Evolutionary conservation across 306 rosid genomes (phyloP).

Genomic region (Fragaria ananassa): DNA sequence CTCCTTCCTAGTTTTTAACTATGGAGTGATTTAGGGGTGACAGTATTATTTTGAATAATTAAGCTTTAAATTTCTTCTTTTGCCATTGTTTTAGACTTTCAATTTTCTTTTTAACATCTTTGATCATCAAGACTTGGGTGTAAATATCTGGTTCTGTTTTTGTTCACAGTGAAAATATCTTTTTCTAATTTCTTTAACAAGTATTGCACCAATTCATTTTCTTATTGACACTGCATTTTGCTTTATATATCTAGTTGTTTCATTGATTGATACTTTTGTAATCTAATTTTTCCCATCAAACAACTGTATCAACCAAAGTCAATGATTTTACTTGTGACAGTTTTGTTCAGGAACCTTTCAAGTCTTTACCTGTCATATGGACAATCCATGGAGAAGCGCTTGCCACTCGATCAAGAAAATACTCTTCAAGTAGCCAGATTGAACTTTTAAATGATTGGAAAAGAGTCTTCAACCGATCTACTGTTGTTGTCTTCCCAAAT

Average conservation of each 20-base stretch:
- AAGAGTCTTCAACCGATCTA: constrained; percentile 80
- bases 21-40: not conserved
- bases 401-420: constrained; percentile 65
- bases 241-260: constrained; percentile 5
- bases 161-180: not conserved
- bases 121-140: constrained; percentile 4
- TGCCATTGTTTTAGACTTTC: not conserved
- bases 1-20: not conserved
- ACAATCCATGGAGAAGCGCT: constrained; percentile 71
- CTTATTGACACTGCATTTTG: constrained; percentile 2
- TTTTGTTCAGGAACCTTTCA: constrained; percentile 96
- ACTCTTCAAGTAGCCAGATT: constrained; percentile 42
- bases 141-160: not conserved
- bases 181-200: not conserved
- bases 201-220: not conserved
- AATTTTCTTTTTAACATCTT: not conserved
- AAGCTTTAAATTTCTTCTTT: not conserved
- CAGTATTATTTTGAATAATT: not conserved
- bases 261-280: constrained; percentile 3
- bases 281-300: constrained; percentile 14
- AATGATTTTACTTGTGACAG: constrained; percentile 74
- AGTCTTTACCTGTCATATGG: constrained; percentile 86
- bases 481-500: constrained; percentile 90
- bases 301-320: constrained; percentile 33
- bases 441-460: constrained; percentile 87